phyloP scores from a whole-genome alignment of 768 basidiomycete species.

The Serendipita sp. region DNA sequence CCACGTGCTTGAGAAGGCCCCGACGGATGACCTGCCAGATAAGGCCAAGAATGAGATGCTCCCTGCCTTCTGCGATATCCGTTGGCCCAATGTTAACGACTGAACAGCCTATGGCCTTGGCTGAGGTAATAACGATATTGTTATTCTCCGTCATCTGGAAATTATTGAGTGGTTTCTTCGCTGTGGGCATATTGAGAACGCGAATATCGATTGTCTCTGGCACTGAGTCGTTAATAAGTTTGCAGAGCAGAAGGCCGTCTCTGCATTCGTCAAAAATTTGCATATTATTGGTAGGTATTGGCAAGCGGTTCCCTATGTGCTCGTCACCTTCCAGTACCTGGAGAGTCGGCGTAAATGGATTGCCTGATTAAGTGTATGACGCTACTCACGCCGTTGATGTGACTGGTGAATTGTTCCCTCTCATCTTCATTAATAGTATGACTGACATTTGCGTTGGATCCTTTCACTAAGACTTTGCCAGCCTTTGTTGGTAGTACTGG shows the following conservation, averaged over 20 bases:
- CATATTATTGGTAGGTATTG: constrained; percentile 94
- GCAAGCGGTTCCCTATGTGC: constrained; percentile 69
- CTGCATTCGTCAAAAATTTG: constrained; percentile 95
- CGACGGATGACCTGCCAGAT: constrained; percentile 98
- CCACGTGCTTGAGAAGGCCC: constrained; percentile 84
- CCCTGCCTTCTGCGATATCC: constrained; percentile 82
- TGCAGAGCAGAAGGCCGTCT: constrained; percentile 91
- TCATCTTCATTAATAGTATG: constrained; percentile 98
- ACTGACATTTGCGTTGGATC: constrained; percentile 87
- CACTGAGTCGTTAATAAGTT: constrained; percentile 98
- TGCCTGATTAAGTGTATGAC: background rate
- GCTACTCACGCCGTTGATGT: constrained; percentile 74
- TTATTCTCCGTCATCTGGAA: constrained; percentile 99
- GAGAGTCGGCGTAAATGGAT: constrained; percentile 7
- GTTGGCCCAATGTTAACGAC: constrained; percentile 95
- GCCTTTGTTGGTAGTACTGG: constrained; percentile 42
- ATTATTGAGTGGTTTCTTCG: constrained; percentile 76
- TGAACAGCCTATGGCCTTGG: constrained; percentile 95
- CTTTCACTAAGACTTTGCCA: constrained; percentile 87
- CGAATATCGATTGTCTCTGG: constrained; percentile 98
- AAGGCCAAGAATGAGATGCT: constrained; percentile 91
- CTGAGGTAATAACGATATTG: constrained; percentile 96
- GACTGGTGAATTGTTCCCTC: constrained; percentile 87
- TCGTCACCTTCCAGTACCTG: constrained; percentile 84
- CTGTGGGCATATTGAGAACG: constrained; percentile 79